Conservation (phyloP, 306 rosid species). For the Prunus campanulata region DNA sequence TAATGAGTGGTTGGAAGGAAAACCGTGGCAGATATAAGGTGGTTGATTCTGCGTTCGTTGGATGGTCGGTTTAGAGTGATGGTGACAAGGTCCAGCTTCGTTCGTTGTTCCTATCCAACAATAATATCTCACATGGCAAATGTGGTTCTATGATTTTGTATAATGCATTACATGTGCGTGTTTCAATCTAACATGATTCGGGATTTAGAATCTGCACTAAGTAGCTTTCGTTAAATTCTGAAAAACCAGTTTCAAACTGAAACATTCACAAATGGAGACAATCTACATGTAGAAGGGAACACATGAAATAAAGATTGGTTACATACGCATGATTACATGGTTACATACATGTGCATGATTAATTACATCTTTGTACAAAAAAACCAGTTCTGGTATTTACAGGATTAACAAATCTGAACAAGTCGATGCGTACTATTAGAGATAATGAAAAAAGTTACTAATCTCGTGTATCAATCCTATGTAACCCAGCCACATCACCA, state of each 20-base stretch:
- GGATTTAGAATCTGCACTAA: too few relatives aligned
- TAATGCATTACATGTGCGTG: too few relatives aligned
- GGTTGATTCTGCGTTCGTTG: not conserved
- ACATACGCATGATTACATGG: not conserved
- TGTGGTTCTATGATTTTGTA: not conserved
- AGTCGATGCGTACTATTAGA: slow-evolving; percentile 5
- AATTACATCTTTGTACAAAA: slow-evolving; percentile 4
- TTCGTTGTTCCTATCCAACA: not conserved
- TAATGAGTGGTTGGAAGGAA: not conserved
- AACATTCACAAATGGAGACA: too few relatives aligned
- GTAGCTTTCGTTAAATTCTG: too few relatives aligned
- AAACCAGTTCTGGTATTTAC: not conserved
- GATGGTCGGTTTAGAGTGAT: not conserved
- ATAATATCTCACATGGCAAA: not conserved
- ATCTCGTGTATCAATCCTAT: slow-evolving; percentile 16
- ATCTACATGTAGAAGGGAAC: too few relatives aligned
- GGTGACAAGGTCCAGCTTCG: not conserved
- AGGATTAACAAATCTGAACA: not conserved
- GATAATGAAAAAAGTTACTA: slow-evolving; percentile 1
- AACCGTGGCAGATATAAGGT: not conserved
- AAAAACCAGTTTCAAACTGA: too few relatives aligned
- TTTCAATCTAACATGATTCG: too few relatives aligned
- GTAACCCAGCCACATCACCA: not conserved
- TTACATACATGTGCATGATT: not conserved
- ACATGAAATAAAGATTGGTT: not conserved